phyloP scores from a whole-genome alignment of 768 basidiomycete genomes.

The Tulasnella calospora region DNA sequence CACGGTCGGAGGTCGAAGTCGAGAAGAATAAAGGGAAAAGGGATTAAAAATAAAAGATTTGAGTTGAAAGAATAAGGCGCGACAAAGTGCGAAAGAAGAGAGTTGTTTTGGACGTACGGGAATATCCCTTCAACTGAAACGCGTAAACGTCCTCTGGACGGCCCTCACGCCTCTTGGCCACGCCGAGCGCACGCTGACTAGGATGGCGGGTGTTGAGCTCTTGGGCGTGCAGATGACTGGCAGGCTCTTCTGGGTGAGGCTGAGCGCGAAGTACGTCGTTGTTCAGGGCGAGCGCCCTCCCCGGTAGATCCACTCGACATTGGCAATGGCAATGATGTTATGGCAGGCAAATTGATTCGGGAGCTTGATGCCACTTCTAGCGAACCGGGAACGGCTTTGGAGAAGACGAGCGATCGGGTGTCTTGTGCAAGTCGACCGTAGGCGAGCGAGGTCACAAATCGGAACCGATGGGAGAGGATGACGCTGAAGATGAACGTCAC shows the following conservation, averaged over 20 bases:
- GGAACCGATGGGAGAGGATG: conserved; percentile 24
- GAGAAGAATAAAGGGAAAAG: conserved; percentile 25
- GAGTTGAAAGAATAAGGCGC: not conserved
- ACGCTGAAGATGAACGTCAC: conserved; percentile 22
- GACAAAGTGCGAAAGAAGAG: not conserved
- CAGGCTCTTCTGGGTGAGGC: conserved; percentile 13
- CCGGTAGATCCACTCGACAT: not conserved
- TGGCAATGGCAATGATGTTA: not conserved
- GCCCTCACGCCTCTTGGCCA: conserved; percentile 27
- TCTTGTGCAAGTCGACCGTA: conserved; percentile 28
- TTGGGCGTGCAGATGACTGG: conserved; percentile 25
- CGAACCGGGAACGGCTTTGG: not conserved
- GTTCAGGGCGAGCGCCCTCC: not conserved
- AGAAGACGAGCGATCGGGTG: conserved; percentile 23
- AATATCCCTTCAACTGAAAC: conserved; percentile 28
- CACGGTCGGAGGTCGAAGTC: conserved; percentile 27
- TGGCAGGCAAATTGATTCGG: not conserved
- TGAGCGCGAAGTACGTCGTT: conserved; percentile 15
- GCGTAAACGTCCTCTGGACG: conserved; percentile 24
- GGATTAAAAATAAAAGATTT: not conserved
- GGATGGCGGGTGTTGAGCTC: conserved; percentile 25
- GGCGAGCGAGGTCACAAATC: conserved; percentile 15
- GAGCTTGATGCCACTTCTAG: not conserved
- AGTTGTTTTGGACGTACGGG: conserved; percentile 11
- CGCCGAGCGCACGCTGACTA: conserved; percentile 19